Percentiles rank a stretch among this genome's conserved stretches.
phyloP scores from a whole-genome alignment of 805 yeast species.

The Saturnispora bothae region DNA sequence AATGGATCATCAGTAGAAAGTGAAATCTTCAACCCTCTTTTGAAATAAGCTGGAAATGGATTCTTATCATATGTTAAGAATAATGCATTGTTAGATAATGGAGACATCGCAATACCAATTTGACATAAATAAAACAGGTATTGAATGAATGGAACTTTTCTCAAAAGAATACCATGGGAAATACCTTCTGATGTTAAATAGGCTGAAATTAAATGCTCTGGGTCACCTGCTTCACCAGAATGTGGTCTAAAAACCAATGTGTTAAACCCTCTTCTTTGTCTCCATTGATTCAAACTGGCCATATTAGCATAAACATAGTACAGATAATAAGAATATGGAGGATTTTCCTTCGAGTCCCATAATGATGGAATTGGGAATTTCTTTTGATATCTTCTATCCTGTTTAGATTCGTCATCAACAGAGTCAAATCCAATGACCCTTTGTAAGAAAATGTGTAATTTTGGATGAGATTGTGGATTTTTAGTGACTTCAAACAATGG shows the following conservation, averaged over 20 bases:
- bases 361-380: constrained; percentile 78
- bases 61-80: constrained; percentile 94
- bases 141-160: constrained; percentile 93
- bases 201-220: constrained; percentile 89
- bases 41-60: constrained; percentile 86
- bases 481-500: constrained; percentile 87
- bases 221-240: constrained; percentile 99
- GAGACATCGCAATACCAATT: constrained; percentile 97
- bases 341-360: constrained; percentile 74
- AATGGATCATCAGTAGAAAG: constrained; percentile 95
- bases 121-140: constrained; percentile 89
- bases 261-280: constrained; percentile 64
- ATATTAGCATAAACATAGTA: constrained; percentile 83
- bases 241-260: constrained; percentile 96
- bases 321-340: constrained; percentile 94
- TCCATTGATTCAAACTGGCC: constrained; percentile 76
- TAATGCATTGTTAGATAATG: constrained; percentile 90
- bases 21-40: constrained; percentile 88
- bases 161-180: constrained; percentile 86
- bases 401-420: constrained; percentile 95
- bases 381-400: constrained; percentile 70
- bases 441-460: constrained; percentile 76
- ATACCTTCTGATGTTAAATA: constrained; percentile 85
- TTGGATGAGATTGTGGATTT: constrained; percentile 84
- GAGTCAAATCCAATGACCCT: constrained; percentile 97